Evolutionary conservation across 2,329 filamentous ascomycete genomes (phyloP).

Genomic region (Xylariaceae sp.): DNA sequence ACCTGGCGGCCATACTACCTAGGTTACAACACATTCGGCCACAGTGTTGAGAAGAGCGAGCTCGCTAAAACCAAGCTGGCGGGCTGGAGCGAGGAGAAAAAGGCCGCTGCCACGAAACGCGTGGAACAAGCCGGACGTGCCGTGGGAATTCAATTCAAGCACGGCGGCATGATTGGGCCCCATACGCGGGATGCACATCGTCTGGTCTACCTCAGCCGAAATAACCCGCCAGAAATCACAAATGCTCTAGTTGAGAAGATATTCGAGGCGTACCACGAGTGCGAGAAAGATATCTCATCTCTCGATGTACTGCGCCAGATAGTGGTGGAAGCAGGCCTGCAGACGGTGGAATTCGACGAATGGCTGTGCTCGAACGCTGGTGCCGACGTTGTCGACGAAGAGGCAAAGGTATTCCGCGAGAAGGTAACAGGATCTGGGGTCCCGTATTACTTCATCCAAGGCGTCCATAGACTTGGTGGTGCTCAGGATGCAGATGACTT

Average conservation of each 20-base stretch:
- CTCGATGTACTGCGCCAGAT: conserved; percentile 15
- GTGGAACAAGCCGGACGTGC: conserved; percentile 40
- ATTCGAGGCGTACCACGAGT: conserved; percentile 25
- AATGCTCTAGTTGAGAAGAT: conserved; percentile 12
- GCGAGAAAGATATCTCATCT: conserved; percentile 24
- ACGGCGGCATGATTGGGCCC: conserved; percentile 43
- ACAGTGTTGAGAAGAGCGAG: conserved; percentile 37
- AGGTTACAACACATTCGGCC: conserved; percentile 35
- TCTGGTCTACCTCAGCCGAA: conserved; percentile 37
- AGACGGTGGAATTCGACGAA: conserved; percentile 12
- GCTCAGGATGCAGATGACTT: conserved; percentile 19
- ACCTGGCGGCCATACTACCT: conserved; percentile 49
- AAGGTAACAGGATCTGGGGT: conserved; percentile 9
- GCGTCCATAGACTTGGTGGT: conserved; percentile 8
- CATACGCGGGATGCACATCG: conserved; percentile 45
- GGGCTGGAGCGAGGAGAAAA: conserved; percentile 34
- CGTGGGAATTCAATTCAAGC: conserved; percentile 45
- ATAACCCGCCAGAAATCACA: conserved; percentile 7
- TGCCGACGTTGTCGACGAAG: conserved; percentile 21
- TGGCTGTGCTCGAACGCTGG: conserved; percentile 21
- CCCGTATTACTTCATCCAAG: conserved; percentile 20
- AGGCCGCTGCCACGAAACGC: conserved; percentile 24
- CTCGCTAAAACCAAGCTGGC: conserved; percentile 36
- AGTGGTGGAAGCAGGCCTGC: conserved; percentile 18
- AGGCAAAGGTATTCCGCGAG: conserved; percentile 15